Percentiles rank a stretch among this genome's conserved stretches.
phyloP scores from a whole-genome alignment of 2,329 filamentous ascomycete species.

The Pseudopithomyces chartarum region DNA sequence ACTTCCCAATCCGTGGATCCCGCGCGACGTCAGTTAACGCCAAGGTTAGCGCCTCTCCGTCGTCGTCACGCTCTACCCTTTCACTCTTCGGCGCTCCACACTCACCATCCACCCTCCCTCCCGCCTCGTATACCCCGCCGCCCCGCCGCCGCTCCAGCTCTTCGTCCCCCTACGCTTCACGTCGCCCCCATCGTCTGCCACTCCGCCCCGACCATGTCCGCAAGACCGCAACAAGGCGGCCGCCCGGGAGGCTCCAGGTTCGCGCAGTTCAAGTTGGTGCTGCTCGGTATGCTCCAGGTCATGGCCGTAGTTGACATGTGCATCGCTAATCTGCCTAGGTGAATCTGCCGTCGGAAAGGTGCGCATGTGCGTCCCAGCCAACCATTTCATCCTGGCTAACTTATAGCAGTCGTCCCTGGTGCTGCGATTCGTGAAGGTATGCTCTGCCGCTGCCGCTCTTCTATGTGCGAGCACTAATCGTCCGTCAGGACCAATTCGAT shows the following conservation, averaged over 20 bases:
- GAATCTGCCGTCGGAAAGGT: slow-evolving; percentile 99
- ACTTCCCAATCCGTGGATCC: neutral
- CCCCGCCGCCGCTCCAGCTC: neutral
- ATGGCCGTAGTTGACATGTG: neutral
- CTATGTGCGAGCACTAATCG: neutral
- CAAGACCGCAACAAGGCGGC: slow-evolving; percentile 75
- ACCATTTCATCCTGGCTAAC: slow-evolving; percentile 32
- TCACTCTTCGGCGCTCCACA: slow-evolving; percentile 1
- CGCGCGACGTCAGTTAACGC: neutral
- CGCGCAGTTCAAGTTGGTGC: slow-evolving; percentile 98
- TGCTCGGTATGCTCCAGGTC: slow-evolving; percentile 72
- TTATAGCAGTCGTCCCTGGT: slow-evolving; percentile 87
- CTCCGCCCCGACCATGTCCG: slow-evolving; percentile 68
- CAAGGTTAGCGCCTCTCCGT: neutral
- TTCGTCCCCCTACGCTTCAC: neutral
- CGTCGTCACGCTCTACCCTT: slow-evolving; percentile 12
- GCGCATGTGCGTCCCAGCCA: slow-evolving; percentile 34
- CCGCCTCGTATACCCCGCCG: neutral
- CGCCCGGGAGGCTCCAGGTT: slow-evolving; percentile 74
- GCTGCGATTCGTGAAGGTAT: slow-evolving; percentile 94
- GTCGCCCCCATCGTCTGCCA: slow-evolving; percentile 7
- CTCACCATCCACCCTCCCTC: neutral
- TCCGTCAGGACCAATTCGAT: slow-evolving; percentile 91
- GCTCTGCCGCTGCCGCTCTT: slow-evolving; percentile 20
- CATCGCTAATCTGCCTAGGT: slow-evolving; percentile 61